These are phyloP conservation scores for Penicillium sp. DNA, from an alignment of 2,329 filamentous ascomycete species.

Conservation along the genomic window DNA sequence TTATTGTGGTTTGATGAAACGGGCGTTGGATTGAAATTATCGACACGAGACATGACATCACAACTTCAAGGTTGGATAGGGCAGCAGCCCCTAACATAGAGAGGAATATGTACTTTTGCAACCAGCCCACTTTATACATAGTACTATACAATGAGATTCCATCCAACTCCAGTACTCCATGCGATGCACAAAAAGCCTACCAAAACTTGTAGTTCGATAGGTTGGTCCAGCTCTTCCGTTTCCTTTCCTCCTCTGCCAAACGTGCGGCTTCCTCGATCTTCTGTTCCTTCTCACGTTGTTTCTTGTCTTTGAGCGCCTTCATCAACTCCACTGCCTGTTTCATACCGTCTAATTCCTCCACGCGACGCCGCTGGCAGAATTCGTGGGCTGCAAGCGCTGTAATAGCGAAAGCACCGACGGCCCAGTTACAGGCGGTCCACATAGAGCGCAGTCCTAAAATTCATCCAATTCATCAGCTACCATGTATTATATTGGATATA, in stretches of 20 bases:
- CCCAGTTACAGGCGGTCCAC: conserved; percentile 70
- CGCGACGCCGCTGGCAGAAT: conserved; percentile 67
- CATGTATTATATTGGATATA: conserved; percentile 9
- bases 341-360: conserved; percentile 72
- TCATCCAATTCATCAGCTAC: too few species aligned
- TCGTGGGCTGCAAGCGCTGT: conserved; percentile 68
- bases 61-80: too few species aligned
- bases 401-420: conserved; percentile 65
- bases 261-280: conserved; percentile 28
- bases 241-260: conserved; percentile 33
- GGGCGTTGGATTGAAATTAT: too few species aligned
- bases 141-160: too few species aligned
- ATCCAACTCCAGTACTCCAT: conserved; percentile 29
- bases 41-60: too few species aligned
- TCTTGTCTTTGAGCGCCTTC: conserved; percentile 61
- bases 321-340: conserved; percentile 75
- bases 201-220: conserved; percentile 42
- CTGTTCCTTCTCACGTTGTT: conserved; percentile 45
- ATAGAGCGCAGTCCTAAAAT: conserved; percentile 49
- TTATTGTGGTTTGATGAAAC: too few species aligned
- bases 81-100: too few species aligned
- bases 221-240: conserved; percentile 38
- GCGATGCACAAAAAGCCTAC: conserved; percentile 26
- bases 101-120: too few species aligned
- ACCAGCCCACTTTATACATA: too few species aligned